Evolutionary conservation across 345 rosid species (phyloP), one percentile per base, ranked within the genome.

Genomic region (Ricinus communis): DNA sequence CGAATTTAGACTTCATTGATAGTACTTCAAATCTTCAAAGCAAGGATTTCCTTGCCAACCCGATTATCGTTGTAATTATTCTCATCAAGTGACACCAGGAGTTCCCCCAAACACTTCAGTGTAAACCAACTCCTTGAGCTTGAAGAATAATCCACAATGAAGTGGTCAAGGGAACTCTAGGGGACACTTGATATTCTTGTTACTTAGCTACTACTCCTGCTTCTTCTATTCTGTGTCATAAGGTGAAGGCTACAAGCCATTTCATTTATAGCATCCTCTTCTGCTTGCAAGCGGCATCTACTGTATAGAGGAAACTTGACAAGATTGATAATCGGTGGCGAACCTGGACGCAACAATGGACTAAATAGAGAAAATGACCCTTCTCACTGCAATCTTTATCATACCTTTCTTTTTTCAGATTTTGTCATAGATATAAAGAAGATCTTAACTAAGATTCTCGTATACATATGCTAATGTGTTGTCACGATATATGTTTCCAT

Each of bases 101-200:
- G 91, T 82, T 83, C 86, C 84, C 85, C 86, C 83, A 83, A 85
- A 85, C 91, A 83, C 82, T 87, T 83, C 84, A 83, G 77, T 80
- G 38, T 33, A 33, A 33, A 33, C 2, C 6, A 33, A 33, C 6
- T 33, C 38, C 38, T 33, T 33, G 6, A 2, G 38, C 6, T 27
- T 69, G 71, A 9, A 65, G 13, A 24, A 0, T 47, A 65, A 28
- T 45, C 66, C 74, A 71, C 76, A 76, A 12, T 83, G 88, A 87
- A 81, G 85, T 81, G 82, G n/a, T 78, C 78, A 24, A 33, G 65
- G 81, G 83, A 81, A 82, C 88, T 77, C 81, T 69, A 47, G 81
- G 84, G 54, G 73, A 80, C 67, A 73, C 58, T 56, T 65, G 76
- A 76, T 60, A 12, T 0, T n/a, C 2, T 33, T 33, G 38, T 33